A percentile compares a stretch with the other conserved stretches of the same genome.
These are phyloP conservation scores for Ophiosphaerella narmari DNA, from an alignment of 2,329 filamentous ascomycete genomes.

Conservation along the genomic window DNA sequence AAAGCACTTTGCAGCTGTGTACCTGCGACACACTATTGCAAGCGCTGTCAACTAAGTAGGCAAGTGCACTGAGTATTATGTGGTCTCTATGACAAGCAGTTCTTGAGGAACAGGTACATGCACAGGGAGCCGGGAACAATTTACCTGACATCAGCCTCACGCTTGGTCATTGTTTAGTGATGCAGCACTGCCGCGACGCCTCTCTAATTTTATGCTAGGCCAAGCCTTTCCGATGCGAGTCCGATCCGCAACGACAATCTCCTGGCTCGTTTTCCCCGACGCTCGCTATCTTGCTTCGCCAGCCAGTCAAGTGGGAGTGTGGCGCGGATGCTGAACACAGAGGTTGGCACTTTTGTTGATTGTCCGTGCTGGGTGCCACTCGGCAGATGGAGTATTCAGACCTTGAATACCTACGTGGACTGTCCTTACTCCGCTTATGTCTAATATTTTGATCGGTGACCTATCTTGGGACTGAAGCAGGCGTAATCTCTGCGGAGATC, in stretches of 20 bases:
- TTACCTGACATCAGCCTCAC: neutral
- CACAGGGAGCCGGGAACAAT: neutral
- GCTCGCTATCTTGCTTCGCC: constrained; percentile 22
- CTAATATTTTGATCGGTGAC: too few species aligned
- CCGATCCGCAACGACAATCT: constrained; percentile 19
- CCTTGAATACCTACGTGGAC: too few species aligned
- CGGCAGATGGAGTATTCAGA: too few species aligned
- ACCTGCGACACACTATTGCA: constrained; percentile 9
- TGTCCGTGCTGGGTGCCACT: too few species aligned
- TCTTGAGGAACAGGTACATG: too few species aligned
- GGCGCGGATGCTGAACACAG: too few species aligned
- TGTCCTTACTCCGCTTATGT: neutral
- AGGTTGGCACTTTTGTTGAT: too few species aligned
- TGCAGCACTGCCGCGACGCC: neutral
- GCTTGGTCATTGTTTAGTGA: neutral
- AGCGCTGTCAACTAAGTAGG: constrained; percentile 1
- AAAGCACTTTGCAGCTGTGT: neutral
- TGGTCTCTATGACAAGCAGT: too few species aligned
- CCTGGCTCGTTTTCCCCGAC: constrained; percentile 10
- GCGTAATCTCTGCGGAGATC: too few species aligned
- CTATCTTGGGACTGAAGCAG: too few species aligned
- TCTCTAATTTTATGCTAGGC: neutral
- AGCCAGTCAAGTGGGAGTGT: constrained; percentile 7
- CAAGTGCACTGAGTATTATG: too few species aligned
- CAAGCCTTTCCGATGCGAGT: constrained; percentile 1